Conservation (phyloP, 2,329 filamentous ascomycete species). For the Scedosporium minutisporum region DNA sequence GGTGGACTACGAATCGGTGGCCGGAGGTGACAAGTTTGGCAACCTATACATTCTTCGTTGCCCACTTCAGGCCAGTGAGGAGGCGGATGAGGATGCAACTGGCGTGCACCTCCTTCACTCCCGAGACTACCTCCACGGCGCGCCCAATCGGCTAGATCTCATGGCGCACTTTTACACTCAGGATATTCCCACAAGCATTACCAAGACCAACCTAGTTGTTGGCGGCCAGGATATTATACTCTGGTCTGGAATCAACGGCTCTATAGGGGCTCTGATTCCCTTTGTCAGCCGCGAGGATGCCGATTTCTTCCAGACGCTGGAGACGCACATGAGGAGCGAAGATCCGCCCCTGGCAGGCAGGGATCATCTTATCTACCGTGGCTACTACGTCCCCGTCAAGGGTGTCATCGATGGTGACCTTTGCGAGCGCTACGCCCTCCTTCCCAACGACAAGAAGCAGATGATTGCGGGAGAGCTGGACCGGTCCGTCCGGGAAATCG, state of each 20-base stretch:
- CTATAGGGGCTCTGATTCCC: conserved; percentile 84
- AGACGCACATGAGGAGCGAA: conserved; percentile 77
- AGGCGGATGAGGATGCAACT: conserved; percentile 83
- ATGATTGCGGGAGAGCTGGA: conserved; percentile 92
- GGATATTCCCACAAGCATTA: conserved; percentile 83
- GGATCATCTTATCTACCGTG: conserved; percentile 90
- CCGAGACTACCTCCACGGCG: conserved; percentile 79
- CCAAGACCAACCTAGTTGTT: conserved; percentile 81
- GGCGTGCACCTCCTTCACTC: conserved; percentile 88
- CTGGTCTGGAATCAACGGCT: conserved; percentile 92
- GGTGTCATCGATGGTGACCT: conserved; percentile 94
- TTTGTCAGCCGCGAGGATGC: conserved; percentile 88
- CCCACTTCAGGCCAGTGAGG: conserved; percentile 74
- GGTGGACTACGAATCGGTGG: conserved; percentile 94
- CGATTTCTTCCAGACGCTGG: conserved; percentile 93
- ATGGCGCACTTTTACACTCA: conserved; percentile 86
- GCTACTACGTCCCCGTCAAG: conserved; percentile 95
- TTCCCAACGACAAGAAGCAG: conserved; percentile 82
- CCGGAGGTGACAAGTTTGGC: conserved; percentile 94
- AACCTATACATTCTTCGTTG: conserved; percentile 91
- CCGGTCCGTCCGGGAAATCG: conserved; percentile 82
- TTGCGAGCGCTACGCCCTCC: conserved; percentile 79
- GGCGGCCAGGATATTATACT: conserved; percentile 86
- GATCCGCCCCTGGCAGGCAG: conserved; percentile 82
- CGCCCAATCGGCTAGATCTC: conserved; percentile 72